Conservation (phyloP, 176 grass and related monocot genomes). For the Saccharum spontaneum region DNA sequence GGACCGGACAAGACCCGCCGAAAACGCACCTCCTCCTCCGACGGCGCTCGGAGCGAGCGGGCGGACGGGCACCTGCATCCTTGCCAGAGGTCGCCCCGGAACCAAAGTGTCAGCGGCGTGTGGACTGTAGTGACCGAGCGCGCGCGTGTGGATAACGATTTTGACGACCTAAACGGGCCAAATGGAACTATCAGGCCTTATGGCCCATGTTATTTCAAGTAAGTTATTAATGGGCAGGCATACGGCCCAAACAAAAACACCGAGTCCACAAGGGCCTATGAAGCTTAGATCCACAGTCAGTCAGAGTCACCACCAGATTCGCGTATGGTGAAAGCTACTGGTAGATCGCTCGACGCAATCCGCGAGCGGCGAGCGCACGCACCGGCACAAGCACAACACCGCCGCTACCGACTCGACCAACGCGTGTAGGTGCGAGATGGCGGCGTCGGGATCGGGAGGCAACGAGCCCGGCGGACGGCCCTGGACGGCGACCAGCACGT, state of each 20-base stretch:
- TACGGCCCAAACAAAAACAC: neutral
- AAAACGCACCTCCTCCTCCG: slow-evolving; percentile 24
- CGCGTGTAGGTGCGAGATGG: slow-evolving; percentile 22
- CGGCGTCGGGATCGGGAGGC: slow-evolving; percentile 29
- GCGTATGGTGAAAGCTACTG: slow-evolving; percentile 14
- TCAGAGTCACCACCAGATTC: slow-evolving; percentile 11
- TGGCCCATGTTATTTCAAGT: neutral
- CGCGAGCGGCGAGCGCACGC: slow-evolving; percentile 12
- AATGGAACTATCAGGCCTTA: neutral
- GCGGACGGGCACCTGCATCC: slow-evolving; percentile 28
- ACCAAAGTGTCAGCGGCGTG: slow-evolving; percentile 13
- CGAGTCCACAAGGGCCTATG: neutral
- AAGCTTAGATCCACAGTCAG: neutral
- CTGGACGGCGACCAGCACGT: slow-evolving; percentile 49
- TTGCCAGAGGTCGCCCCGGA: neutral
- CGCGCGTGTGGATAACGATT: slow-evolving; percentile 38
- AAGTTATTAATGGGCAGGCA: neutral
- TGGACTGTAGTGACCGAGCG: slow-evolving; percentile 2
- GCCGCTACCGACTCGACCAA: neutral
- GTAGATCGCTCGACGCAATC: slow-evolving; percentile 35
- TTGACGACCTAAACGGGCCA: neutral
- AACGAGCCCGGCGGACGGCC: neutral
- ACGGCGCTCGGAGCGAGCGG: slow-evolving; percentile 34
- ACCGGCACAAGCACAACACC: neutral
- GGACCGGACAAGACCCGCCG: neutral